Conservation (phyloP, 768 basidiomycete genomes). For the Lactarius sp. region DNA sequence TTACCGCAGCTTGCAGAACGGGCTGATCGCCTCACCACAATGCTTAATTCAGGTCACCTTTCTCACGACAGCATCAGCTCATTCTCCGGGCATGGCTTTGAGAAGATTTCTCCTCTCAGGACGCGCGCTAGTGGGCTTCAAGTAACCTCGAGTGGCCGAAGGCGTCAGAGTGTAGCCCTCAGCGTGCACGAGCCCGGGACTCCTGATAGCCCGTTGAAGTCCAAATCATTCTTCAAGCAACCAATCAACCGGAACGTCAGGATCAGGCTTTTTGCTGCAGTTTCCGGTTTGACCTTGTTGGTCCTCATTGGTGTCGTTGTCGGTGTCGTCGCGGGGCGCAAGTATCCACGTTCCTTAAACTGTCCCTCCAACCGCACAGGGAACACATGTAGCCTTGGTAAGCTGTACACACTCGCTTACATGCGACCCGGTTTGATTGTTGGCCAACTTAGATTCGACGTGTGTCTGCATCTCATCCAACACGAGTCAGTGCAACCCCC, state of each 20-base stretch:
- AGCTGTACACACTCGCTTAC: constrained; percentile 27
- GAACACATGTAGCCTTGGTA: constrained; percentile 51
- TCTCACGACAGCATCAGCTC: constrained; percentile 44
- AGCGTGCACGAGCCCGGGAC: neutral
- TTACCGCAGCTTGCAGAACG: constrained; percentile 51
- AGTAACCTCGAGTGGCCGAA: constrained; percentile 8
- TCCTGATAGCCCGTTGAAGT: constrained; percentile 5
- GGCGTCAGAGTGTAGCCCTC: neutral
- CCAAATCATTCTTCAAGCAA: constrained; percentile 6
- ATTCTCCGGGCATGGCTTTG: neutral
- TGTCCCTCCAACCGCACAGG: constrained; percentile 47
- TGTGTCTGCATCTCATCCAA: constrained; percentile 53
- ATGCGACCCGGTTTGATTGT: constrained; percentile 5
- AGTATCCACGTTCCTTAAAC: constrained; percentile 24
- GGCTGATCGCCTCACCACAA: constrained; percentile 43
- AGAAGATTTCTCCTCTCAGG: neutral
- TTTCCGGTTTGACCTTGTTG: constrained; percentile 30
- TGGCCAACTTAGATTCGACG: constrained; percentile 46
- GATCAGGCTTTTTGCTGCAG: constrained; percentile 19
- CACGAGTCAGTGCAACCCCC: constrained; percentile 42
- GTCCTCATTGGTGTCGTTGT: constrained; percentile 40
- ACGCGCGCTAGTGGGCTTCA: constrained; percentile 11
- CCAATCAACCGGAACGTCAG: constrained; percentile 18
- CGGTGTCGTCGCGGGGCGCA: constrained; percentile 39
- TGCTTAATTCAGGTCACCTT: constrained; percentile 50